Percentiles rank a stretch among this genome's conserved stretches.
These are phyloP conservation scores for Geotrichum candidum DNA, from an alignment of 1,139 yeast species.

Conservation along the genomic window DNA sequence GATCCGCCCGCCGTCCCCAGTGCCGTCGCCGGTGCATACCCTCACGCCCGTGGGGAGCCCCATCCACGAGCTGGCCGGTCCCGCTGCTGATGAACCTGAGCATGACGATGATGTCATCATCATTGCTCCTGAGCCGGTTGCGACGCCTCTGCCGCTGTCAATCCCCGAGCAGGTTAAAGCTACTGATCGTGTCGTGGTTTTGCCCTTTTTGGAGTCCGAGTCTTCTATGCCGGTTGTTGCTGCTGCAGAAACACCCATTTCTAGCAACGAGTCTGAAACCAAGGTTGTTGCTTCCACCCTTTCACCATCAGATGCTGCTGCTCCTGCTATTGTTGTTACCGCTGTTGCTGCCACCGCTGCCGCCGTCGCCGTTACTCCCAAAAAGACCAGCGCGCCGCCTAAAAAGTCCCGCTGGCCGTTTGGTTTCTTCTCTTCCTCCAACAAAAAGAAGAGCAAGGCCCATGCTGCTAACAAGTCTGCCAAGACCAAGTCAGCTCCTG, in stretches of 20 bases:
- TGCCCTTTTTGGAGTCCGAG: background rate
- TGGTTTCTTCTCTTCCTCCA: background rate
- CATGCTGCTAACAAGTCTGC: background rate
- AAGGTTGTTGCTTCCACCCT: background rate
- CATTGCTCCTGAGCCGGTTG: background rate
- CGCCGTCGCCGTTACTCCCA: background rate
- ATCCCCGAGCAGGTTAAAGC: background rate
- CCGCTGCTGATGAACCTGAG: background rate
- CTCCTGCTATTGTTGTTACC: background rate
- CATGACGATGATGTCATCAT: background rate
- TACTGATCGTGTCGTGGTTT: background rate
- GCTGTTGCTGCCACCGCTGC: background rate
- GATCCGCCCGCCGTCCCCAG: background rate
- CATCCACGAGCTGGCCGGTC: background rate
- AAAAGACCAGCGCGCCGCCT: background rate
- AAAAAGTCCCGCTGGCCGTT: constrained; percentile 12
- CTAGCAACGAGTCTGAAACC: background rate
- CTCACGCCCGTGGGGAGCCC: background rate
- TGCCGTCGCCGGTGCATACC: background rate
- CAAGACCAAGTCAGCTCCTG: background rate
- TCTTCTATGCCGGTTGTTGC: background rate
- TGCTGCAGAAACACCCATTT: background rate
- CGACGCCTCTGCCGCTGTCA: background rate
- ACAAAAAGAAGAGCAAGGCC: background rate
- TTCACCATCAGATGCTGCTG: background rate